Base-by-base conservation (phyloP, 1,284 basidiomycete species). In the Malassezia obtusa region DNA sequence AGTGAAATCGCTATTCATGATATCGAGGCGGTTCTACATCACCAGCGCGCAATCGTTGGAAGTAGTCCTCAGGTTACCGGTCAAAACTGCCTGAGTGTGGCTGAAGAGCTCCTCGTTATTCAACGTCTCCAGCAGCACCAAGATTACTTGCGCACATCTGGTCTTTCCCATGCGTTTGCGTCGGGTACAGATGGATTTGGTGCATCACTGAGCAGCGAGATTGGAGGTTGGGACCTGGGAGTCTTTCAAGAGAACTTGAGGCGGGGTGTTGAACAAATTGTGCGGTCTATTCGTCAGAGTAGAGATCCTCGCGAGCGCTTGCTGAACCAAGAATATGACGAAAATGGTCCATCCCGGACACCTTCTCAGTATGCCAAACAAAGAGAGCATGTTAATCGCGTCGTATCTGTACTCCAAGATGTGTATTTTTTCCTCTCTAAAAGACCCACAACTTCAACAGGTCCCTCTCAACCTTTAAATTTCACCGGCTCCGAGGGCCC, bases 191-290 rank as follows among this genome's bases (percentile, higher is more conserved):
- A 56, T 30, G 53, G 53, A 1, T 56, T 56, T 19, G 53, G 53
- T 10, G 49, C 48, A 5, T 41, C 35, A 7, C 14, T 39, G 17
- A 19, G n/a, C n/a, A 17, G 32, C 9, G 35, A 49, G 22, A n/a
- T 24, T 30, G 32, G 37, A 19, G 28, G 25, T 8, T 56, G 53
- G 53, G 53, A 56, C 19, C 35, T 56, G 7, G 46, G 41, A 14
- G 41, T 50, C 10, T 56, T 56, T 14, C 41, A 50, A 17, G 48
- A 50, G 25, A 49, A 49, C 25, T 15, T 56, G 14, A 17, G 38
- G 12, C 53, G 53, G 7, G 53, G 53, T 26, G 49, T 46, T 21
- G 53, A 56, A 19, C 53, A 56, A 30, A 50, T 56, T 46, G 49
- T 56, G 7, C 38, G 37, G 14, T 39, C 19, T 12, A 47, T 37